These are phyloP conservation scores for Alternaria viburni DNA, from an alignment of 2,329 filamentous ascomycete species.

Conservation along the genomic window DNA sequence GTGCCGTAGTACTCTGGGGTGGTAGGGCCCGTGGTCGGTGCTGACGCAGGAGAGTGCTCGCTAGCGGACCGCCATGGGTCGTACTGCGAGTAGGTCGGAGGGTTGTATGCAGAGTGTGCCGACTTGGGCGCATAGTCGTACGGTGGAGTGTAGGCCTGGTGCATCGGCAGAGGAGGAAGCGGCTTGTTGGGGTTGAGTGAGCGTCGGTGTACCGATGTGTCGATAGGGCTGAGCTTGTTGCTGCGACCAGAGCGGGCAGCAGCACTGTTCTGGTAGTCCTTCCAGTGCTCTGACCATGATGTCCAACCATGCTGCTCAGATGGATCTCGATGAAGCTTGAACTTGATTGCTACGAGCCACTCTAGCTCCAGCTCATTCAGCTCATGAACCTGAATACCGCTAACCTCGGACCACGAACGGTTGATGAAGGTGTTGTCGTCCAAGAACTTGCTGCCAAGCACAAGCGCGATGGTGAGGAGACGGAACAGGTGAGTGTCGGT, in stretches of 20 bases:
- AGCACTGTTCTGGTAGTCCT: slow-evolving; percentile 64
- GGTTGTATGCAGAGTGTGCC: slow-evolving; percentile 46
- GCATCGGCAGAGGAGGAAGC: slow-evolving; percentile 46
- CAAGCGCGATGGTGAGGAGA: slow-evolving; percentile 81
- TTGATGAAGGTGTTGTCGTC: slow-evolving; percentile 99
- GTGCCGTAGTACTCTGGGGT: slow-evolving; percentile 61
- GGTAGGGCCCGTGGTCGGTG: slow-evolving; percentile 60
- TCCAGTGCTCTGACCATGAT: slow-evolving; percentile 71
- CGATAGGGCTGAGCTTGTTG: slow-evolving; percentile 64
- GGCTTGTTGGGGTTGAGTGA: slow-evolving; percentile 56
- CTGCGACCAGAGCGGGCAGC: slow-evolving; percentile 47
- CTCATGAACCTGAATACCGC: slow-evolving; percentile 82
- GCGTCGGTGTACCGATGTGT: slow-evolving; percentile 67
- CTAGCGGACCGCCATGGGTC: slow-evolving; percentile 53
- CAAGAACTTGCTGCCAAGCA: slow-evolving; percentile 92
- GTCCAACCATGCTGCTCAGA: slow-evolving; percentile 74
- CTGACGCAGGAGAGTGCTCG: slow-evolving; percentile 60
- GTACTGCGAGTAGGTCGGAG: slow-evolving; percentile 45
- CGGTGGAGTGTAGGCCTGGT: slow-evolving; percentile 48
- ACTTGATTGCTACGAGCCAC: slow-evolving; percentile 83
- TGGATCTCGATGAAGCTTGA: slow-evolving; percentile 86
- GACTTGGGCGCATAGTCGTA: slow-evolving; percentile 47
- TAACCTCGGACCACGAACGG: slow-evolving; percentile 94
- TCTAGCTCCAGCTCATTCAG: slow-evolving; percentile 86
- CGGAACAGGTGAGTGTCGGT: slow-evolving; percentile 79